Conservation (phyloP, 495 filamentous ascomycete species). For the Aspergillus saccharolyticus region DNA sequence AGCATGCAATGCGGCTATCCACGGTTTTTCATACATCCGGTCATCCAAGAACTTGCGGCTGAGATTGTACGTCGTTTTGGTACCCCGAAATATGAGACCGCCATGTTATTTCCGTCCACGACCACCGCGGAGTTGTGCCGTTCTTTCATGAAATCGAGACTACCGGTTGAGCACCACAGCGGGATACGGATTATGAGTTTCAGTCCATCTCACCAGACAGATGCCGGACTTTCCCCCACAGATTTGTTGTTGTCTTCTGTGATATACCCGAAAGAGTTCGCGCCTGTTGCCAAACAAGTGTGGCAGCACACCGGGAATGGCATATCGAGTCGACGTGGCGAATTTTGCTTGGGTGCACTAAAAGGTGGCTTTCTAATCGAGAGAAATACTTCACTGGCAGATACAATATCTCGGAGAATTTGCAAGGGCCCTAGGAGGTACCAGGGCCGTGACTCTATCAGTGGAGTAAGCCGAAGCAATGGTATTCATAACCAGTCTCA, state of each 20-base stretch:
- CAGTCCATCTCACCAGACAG: slow-evolving; percentile 43
- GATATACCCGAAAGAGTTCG: slow-evolving; percentile 60
- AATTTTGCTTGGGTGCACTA: slow-evolving; percentile 75
- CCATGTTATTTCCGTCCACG: slow-evolving; percentile 75
- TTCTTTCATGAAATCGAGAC: slow-evolving; percentile 61
- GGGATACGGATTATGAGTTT: slow-evolving; percentile 66
- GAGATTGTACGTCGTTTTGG: slow-evolving; percentile 65
- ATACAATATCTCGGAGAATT: slow-evolving; percentile 37
- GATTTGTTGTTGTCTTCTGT: slow-evolving; percentile 63
- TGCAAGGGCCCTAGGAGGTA: slow-evolving; percentile 69
- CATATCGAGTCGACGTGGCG: slow-evolving; percentile 83
- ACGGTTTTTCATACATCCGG: slow-evolving; percentile 87
- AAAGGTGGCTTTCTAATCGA: slow-evolving; percentile 64
- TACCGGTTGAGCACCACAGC: slow-evolving; percentile 38
- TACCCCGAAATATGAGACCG: slow-evolving; percentile 51
- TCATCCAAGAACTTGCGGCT: slow-evolving; percentile 66
- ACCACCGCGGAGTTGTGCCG: slow-evolving; percentile 62
- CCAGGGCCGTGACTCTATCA: slow-evolving; percentile 51
- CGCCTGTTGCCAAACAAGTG: slow-evolving; percentile 73
- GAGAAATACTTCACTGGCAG: slow-evolving; percentile 21
- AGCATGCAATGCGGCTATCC: slow-evolving; percentile 92
- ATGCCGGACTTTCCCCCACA: slow-evolving; percentile 25
- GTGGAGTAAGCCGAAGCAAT: slow-evolving; percentile 17
- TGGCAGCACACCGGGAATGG: slow-evolving; percentile 98
- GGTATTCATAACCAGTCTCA: slow-evolving; percentile 6